Conservation (phyloP, 1,284 basidiomycete genomes). For the Rhodofomes roseus region DNA sequence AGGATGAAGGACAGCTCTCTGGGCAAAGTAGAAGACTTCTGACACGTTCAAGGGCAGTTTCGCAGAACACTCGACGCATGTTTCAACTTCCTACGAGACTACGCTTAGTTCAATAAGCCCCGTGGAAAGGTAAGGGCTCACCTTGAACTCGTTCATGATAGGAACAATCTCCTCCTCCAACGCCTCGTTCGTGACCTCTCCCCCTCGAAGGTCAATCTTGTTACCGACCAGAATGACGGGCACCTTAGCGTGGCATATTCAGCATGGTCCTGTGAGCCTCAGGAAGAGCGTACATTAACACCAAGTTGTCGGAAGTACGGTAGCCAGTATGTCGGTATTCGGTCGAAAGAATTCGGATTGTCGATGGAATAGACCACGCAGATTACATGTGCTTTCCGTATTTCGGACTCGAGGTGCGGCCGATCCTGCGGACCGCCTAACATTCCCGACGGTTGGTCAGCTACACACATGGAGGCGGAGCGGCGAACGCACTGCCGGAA, state of each 20-base stretch:
- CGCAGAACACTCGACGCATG: conserved; percentile 96
- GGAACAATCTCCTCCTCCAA: conserved; percentile 93
- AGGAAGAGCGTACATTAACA: conserved; percentile 67
- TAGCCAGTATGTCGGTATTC: conserved; percentile 98
- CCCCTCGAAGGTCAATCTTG: conserved; percentile 94
- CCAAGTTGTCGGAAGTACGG: conserved; percentile 96
- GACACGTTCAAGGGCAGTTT: conserved; percentile 89
- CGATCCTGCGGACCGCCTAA: conserved; percentile 77
- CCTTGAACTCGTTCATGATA: conserved; percentile 98
- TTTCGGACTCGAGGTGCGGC: conserved; percentile 88
- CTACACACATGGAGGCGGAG: background rate
- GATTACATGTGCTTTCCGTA: conserved; percentile 96
- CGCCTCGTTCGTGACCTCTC: conserved; percentile 91
- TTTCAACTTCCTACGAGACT: conserved; percentile 83
- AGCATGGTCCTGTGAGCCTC: background rate
- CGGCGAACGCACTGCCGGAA: conserved; percentile 71
- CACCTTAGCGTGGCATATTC: conserved; percentile 49
- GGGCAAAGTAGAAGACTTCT: conserved; percentile 99
- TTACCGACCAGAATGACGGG: conserved; percentile 98
- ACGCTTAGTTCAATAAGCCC: background rate
- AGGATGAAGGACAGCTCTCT: conserved; percentile 96
- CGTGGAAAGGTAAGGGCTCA: conserved; percentile 26
- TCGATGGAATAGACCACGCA: conserved; percentile 97
- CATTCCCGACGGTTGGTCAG: conserved; percentile 12
- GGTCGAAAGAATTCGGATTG: conserved; percentile 93